phyloP scores from a whole-genome alignment of 371 early-diverging fungal species.

The Apophysomyces variabilis region DNA sequence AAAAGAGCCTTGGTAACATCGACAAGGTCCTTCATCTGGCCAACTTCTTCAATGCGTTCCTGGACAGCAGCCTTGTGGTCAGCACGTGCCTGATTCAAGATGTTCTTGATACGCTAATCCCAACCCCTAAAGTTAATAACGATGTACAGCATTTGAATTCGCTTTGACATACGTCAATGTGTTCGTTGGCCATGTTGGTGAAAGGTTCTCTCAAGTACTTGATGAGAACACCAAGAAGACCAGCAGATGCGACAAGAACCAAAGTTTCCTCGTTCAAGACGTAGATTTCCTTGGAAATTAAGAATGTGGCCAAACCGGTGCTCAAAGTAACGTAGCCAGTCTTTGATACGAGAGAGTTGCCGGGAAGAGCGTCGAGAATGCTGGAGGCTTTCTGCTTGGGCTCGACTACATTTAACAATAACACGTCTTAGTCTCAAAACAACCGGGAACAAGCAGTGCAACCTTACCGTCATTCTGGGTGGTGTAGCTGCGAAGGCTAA shows the following conservation, averaged over 20 bases:
- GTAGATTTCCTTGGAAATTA: constrained; percentile 96
- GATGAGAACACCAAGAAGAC: constrained; percentile 78
- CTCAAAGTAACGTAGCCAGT: constrained; percentile 85
- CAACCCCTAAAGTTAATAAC: neutral
- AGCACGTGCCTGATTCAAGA: constrained; percentile 84
- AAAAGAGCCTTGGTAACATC: constrained; percentile 92
- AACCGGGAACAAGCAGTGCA: neutral
- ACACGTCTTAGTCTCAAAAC: neutral
- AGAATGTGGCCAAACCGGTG: constrained; percentile 85
- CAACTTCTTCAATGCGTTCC: constrained; percentile 87
- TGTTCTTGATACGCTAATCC: constrained; percentile 71
- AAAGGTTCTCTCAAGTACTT: constrained; percentile 85
- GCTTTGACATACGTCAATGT: constrained; percentile 61
- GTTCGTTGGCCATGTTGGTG: constrained; percentile 86
- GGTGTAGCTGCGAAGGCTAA: constrained; percentile 47
- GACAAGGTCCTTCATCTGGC: constrained; percentile 92
- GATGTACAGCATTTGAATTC: neutral
- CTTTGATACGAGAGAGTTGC: constrained; percentile 87
- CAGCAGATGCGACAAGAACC: constrained; percentile 75
- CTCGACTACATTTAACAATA: constrained; percentile 29
- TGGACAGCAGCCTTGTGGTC: constrained; percentile 92
- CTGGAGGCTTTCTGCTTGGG: constrained; percentile 80
- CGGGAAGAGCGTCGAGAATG: constrained; percentile 92
- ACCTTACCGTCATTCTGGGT: constrained; percentile 39
- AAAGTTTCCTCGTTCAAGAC: constrained; percentile 93